These are phyloP conservation scores for Sutorius eximius DNA, from an alignment of 1,284 basidiomycete species.

Conservation along the genomic window DNA sequence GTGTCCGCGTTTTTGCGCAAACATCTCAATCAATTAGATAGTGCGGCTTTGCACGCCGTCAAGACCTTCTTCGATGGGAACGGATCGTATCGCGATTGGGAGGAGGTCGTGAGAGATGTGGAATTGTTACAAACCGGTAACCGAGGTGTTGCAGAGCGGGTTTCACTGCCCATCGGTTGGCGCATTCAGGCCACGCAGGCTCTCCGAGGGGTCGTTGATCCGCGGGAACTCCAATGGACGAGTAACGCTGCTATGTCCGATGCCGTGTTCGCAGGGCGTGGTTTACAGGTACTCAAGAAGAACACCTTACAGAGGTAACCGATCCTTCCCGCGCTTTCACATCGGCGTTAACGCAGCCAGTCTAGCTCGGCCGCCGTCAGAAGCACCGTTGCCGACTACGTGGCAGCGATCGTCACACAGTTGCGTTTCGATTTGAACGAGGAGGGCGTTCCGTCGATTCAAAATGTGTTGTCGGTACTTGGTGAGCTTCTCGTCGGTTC, in stretches of 20 bases:
- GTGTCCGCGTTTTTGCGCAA: conserved; percentile 23
- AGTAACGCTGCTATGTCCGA: conserved; percentile 41
- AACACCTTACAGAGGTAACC: conserved; percentile 44
- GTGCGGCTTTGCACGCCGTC: conserved; percentile 9
- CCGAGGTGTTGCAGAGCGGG: not conserved
- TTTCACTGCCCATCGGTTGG: conserved; percentile 14
- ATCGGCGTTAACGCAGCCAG: conserved; percentile 8
- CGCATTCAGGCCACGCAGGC: conserved; percentile 21
- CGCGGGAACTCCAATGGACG: conserved; percentile 48
- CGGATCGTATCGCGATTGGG: conserved; percentile 12
- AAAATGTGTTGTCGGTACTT: conserved; percentile 16
- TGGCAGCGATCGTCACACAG: conserved; percentile 15
- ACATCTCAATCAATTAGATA: conserved; percentile 25
- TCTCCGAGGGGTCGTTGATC: conserved; percentile 42
- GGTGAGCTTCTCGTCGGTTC: conserved; percentile 47
- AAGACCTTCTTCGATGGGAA: conserved; percentile 22
- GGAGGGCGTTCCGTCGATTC: conserved; percentile 30
- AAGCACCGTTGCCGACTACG: conserved; percentile 27
- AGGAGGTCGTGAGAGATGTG: conserved; percentile 12
- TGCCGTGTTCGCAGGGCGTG: conserved; percentile 35
- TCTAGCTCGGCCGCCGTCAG: conserved; percentile 21
- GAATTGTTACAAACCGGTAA: conserved; percentile 4
- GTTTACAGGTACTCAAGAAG: conserved; percentile 40
- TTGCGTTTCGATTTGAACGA: conserved; percentile 8
- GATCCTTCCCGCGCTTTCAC: not conserved